Conservation (phyloP, 352 stramenopile species). For the Phytophthora cactorum region DNA sequence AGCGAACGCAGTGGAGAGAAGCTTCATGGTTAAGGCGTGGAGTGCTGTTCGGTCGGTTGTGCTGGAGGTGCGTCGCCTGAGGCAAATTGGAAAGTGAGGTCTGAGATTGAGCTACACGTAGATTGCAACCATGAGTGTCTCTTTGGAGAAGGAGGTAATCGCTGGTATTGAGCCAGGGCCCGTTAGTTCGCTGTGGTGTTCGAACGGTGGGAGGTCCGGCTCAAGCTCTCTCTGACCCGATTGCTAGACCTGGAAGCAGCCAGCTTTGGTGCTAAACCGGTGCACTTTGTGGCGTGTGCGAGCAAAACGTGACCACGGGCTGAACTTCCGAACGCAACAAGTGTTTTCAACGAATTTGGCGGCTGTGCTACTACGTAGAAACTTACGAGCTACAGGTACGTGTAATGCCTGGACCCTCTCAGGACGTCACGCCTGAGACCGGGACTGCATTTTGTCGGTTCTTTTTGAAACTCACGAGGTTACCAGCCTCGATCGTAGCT, state of each 20-base stretch:
- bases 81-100: conserved; percentile 28
- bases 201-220: conserved; percentile 3
- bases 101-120: background rate
- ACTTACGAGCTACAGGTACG: conserved; percentile 1
- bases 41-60: background rate
- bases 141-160: conserved; percentile 1
- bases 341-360: conserved; percentile 27
- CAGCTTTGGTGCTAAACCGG: background rate
- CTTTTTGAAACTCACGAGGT: background rate
- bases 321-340: conserved; percentile 15
- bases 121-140: background rate
- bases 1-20: conserved; percentile 15
- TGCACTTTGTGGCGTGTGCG: conserved; percentile 3
- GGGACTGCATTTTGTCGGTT: too few species aligned
- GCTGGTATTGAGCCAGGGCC: conserved; percentile 14
- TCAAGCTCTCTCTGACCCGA: background rate
- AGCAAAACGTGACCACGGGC: conserved; percentile 2
- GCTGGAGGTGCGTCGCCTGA: background rate
- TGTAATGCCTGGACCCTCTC: conserved; percentile 12
- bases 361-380: conserved; percentile 15
- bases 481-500: background rate
- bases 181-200: conserved; percentile 25
- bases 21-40: conserved; percentile 1
- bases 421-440: background rate
- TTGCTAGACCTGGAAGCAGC: background rate